phyloP scores from a whole-genome alignment of 257 asterid species.

The Cordia subcordata region DNA sequence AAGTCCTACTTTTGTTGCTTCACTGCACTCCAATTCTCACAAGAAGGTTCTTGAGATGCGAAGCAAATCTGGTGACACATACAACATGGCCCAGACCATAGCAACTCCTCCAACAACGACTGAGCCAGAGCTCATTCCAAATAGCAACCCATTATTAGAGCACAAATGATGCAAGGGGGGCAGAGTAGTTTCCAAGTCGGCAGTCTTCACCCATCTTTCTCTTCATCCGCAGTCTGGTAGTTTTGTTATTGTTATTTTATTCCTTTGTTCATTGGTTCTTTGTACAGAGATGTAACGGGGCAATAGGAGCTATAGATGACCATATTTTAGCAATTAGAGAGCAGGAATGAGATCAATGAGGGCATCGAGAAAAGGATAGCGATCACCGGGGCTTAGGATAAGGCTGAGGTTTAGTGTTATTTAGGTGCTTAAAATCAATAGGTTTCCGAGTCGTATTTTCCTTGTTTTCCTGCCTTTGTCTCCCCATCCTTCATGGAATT shows the following conservation, averaged over 20 bases:
- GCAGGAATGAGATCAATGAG: neutral
- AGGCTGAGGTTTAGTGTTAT: neutral
- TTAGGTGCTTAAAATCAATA: no score
- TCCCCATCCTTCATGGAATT: slow-evolving; percentile 5
- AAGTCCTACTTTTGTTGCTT: slow-evolving; percentile 50
- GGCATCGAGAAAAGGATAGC: no score
- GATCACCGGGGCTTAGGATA: neutral
- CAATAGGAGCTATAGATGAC: neutral
- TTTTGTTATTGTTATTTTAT: slow-evolving; percentile 10
- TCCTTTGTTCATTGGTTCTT: slow-evolving; percentile 31
- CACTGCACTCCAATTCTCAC: slow-evolving; percentile 55
- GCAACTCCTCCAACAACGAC: slow-evolving; percentile 6
- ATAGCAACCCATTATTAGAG: slow-evolving; percentile 10
- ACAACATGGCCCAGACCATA: neutral
- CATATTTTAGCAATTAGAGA: slow-evolving; percentile 2
- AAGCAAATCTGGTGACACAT: slow-evolving; percentile 9
- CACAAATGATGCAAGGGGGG: slow-evolving; percentile 9
- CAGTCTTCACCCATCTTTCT: neutral
- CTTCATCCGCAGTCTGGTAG: slow-evolving; percentile 3
- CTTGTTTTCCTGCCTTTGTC: neutral
- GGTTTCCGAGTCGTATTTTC: neutral
- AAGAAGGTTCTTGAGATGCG: slow-evolving; percentile 61
- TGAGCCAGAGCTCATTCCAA: slow-evolving; percentile 21
- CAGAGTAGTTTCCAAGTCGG: slow-evolving; percentile 4
- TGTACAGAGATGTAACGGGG: slow-evolving; percentile 12